Percentiles rank a stretch among this genome's conserved stretches.
Evolutionary conservation across 78 protist species (phyloP).

Genomic region (Cyanophora paradoxa): DNA sequence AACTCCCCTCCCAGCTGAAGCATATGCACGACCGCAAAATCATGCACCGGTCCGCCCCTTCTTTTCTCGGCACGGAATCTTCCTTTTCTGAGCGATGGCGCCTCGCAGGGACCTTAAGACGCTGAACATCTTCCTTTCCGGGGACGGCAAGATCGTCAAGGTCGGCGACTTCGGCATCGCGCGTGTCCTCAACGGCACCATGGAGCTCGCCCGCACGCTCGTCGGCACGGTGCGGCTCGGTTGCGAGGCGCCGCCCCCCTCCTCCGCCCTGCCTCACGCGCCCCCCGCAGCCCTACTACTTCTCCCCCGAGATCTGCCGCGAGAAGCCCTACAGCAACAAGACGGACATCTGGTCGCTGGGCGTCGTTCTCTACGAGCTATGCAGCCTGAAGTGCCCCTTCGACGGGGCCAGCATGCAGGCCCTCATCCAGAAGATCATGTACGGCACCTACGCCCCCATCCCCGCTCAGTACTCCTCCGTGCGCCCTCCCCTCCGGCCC

Average conservation of each 20-base stretch:
- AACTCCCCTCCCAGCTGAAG: too few species aligned
- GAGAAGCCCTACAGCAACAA: slow-evolving; percentile 38
- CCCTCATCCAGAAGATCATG: slow-evolving; percentile 22
- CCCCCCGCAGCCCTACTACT: slow-evolving; percentile 35
- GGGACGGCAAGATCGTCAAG: slow-evolving; percentile 10
- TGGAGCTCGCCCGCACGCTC: slow-evolving; percentile 7
- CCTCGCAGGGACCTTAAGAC: slow-evolving; percentile 52
- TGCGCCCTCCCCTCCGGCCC: too few species aligned
- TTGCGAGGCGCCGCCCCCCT: too few species aligned
- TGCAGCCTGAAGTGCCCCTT: slow-evolving; percentile 24
- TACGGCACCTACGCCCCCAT: slow-evolving; percentile 15
- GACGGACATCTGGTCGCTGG: slow-evolving; percentile 69
- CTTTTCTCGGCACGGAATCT: too few species aligned
- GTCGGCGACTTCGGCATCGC: slow-evolving; percentile 55
- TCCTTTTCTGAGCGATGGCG: too few species aligned
- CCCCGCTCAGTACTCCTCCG: slow-evolving; percentile 7
- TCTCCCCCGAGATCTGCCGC: slow-evolving; percentile 34
- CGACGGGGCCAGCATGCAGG: slow-evolving; percentile 7
- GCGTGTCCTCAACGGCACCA: slow-evolving; percentile 8
- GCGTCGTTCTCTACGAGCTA: slow-evolving; percentile 55
- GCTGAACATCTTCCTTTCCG: slow-evolving; percentile 30
- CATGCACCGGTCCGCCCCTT: too few species aligned
- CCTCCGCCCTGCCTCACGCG: neutral
- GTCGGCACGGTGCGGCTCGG: slow-evolving; percentile 40
- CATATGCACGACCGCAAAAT: slow-evolving; percentile 47